Conservation (phyloP, 2,329 filamentous ascomycete species). For the Sporothrix pallida region DNA sequence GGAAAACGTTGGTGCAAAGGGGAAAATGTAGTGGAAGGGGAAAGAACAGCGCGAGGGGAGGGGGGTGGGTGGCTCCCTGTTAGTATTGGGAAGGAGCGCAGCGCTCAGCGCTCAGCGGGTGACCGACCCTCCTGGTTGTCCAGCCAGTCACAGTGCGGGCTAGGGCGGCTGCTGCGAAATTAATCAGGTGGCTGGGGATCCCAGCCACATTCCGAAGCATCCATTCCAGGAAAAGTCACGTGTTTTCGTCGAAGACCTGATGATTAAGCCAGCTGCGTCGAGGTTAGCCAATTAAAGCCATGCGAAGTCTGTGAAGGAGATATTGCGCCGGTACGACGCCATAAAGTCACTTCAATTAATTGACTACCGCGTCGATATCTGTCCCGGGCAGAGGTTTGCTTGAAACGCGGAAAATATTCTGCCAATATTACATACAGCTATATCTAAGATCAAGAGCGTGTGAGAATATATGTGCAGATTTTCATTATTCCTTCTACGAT, state of each 20-base stretch:
- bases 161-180: slow-evolving; percentile 35
- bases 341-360: not conserved
- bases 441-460: too few relatives aligned
- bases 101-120: slow-evolving; percentile 4
- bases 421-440: too few relatives aligned
- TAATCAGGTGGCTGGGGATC: slow-evolving; percentile 40
- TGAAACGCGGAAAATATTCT: too few relatives aligned
- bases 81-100: slow-evolving; percentile 22
- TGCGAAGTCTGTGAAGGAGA: not conserved
- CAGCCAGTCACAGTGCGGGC: slow-evolving; percentile 33
- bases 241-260: not conserved
- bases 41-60: slow-evolving; percentile 26
- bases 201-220: slow-evolving; percentile 34
- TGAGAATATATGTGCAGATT: too few relatives aligned
- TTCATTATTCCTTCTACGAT: too few relatives aligned
- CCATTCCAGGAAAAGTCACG: not conserved
- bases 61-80: slow-evolving; percentile 30
- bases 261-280: not conserved
- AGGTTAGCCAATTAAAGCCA: slow-evolving; percentile 18
- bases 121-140: slow-evolving; percentile 28
- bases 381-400: too few relatives aligned
- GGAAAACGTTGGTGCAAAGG: slow-evolving; percentile 17
- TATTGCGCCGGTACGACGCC: not conserved
- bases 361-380: not conserved
- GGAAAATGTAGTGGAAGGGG: slow-evolving; percentile 16